These are phyloP conservation scores for Aspergillus novoparasiticus DNA, from an alignment of 2,329 filamentous ascomycete species.

Conservation along the genomic window DNA sequence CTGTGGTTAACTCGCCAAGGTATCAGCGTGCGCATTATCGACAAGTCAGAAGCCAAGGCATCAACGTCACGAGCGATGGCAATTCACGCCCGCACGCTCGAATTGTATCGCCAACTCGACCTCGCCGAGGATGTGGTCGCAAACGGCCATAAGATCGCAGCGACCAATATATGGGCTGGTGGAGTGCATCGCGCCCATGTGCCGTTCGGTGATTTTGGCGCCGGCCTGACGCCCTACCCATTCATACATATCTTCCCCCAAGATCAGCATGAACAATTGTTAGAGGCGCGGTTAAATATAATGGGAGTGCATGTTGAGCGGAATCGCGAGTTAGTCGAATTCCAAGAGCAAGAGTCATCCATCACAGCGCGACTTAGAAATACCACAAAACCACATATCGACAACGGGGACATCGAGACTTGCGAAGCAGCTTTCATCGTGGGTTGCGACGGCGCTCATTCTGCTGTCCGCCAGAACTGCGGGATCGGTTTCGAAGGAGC, in stretches of 20 bases:
- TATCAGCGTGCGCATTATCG: conserved; percentile 52
- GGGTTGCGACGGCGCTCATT: conserved; percentile 58
- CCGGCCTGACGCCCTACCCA: conserved; percentile 33
- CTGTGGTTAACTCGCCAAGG: conserved; percentile 51
- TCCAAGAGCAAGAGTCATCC: conserved; percentile 24
- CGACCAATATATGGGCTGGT: conserved; percentile 41
- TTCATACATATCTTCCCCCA: conserved; percentile 32
- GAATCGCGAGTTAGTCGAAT: conserved; percentile 27
- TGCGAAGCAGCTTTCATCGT: conserved; percentile 48
- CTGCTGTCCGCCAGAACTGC: conserved; percentile 48
- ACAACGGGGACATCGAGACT: conserved; percentile 23
- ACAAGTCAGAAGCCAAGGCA: conserved; percentile 43
- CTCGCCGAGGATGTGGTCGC: conserved; percentile 40
- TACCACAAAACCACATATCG: neutral
- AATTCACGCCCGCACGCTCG: conserved; percentile 54
- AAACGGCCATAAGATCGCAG: conserved; percentile 41
- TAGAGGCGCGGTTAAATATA: conserved; percentile 30
- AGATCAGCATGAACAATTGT: conserved; percentile 31
- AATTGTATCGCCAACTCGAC: conserved; percentile 53
- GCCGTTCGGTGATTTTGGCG: conserved; percentile 26
- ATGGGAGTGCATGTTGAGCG: conserved; percentile 33
- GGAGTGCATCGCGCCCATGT: conserved; percentile 26
- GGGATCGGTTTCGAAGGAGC: conserved; percentile 46
- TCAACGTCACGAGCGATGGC: conserved; percentile 44
- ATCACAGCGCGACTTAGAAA: conserved; percentile 26